These are phyloP conservation scores for Fraxinus xanthoxyloides DNA, from an alignment of 305 asterid genomes.

Conservation along the genomic window DNA sequence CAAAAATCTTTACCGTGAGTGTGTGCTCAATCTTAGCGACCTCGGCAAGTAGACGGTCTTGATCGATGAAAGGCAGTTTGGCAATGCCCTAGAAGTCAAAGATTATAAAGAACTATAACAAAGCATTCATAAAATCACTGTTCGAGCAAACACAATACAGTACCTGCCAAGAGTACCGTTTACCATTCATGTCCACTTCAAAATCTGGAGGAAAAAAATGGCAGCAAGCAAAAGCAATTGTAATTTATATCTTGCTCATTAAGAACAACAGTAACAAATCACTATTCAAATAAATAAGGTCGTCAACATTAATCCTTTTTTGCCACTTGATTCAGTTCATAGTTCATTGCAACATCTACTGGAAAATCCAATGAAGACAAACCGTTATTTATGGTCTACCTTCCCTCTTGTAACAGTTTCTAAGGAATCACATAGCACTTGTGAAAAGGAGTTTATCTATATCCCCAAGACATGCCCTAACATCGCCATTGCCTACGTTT, in stretches of 20 bases:
- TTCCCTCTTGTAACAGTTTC: not conserved
- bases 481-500: not conserved
- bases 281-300: not conserved
- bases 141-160: slow-evolving; percentile 2
- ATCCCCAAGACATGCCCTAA: not conserved
- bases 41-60: slow-evolving; percentile 78
- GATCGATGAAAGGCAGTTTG: slow-evolving; percentile 92
- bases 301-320: not conserved
- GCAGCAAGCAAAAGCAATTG: slow-evolving; percentile 3
- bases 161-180: slow-evolving; percentile 96
- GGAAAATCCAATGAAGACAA: not conserved
- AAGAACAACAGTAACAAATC: not conserved
- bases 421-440: not conserved
- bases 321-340: not conserved
- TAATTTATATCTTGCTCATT: slow-evolving; percentile 9
- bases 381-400: not conserved
- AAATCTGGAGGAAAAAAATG: slow-evolving; percentile 55
- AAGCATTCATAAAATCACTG: not conserved
- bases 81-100: slow-evolving; percentile 67
- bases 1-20: slow-evolving; percentile 58
- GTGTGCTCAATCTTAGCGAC: slow-evolving; percentile 87
- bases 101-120: not conserved
- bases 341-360: not conserved
- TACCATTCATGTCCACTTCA: slow-evolving; percentile 97
- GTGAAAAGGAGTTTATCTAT: not conserved